A percentile compares a stretch with the other conserved stretches of the same genome.
Conservation (phyloP, 1,139 yeast species). For the Taphrina communis region DNA sequence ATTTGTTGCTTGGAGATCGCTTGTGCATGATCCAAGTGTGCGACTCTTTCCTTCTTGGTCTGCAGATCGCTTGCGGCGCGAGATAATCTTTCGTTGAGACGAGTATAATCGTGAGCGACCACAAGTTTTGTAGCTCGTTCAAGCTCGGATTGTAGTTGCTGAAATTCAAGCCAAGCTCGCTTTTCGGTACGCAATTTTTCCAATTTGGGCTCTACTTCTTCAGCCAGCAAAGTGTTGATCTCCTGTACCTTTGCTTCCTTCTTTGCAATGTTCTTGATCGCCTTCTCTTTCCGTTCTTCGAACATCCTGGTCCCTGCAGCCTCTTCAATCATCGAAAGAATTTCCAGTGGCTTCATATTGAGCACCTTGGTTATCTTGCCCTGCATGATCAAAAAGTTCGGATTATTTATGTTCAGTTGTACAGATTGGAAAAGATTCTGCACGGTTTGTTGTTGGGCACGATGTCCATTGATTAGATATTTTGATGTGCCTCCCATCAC, state of each 20-base stretch:
- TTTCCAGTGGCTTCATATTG: constrained; percentile 93
- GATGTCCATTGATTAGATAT: constrained; percentile 91
- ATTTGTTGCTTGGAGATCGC: constrained; percentile 64
- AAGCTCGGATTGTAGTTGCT: constrained; percentile 78
- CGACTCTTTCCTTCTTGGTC: constrained; percentile 41
- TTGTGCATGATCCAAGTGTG: constrained; percentile 50
- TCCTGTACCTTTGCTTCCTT: constrained; percentile 84
- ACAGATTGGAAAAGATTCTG: constrained; percentile 90
- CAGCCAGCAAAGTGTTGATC: constrained; percentile 71
- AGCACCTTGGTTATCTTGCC: constrained; percentile 96
- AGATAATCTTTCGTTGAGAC: constrained; percentile 52
- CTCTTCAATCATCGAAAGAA: constrained; percentile 88
- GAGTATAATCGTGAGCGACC: constrained; percentile 74
- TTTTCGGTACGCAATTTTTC: constrained; percentile 82
- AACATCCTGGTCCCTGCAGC: constrained; percentile 98
- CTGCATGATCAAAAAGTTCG: constrained; percentile 97
- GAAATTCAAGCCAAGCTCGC: constrained; percentile 80
- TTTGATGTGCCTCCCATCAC: constrained; percentile 91
- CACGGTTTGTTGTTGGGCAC: constrained; percentile 94
- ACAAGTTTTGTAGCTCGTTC: constrained; percentile 77
- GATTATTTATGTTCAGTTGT: constrained; percentile 93
- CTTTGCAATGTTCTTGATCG: constrained; percentile 87
- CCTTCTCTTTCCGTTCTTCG: constrained; percentile 90
- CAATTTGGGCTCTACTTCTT: constrained; percentile 92
- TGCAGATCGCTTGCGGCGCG: constrained; percentile 50